Base-by-base conservation (phyloP, 2,329 filamentous ascomycete species). In the Fusarium zealandicum region DNA sequence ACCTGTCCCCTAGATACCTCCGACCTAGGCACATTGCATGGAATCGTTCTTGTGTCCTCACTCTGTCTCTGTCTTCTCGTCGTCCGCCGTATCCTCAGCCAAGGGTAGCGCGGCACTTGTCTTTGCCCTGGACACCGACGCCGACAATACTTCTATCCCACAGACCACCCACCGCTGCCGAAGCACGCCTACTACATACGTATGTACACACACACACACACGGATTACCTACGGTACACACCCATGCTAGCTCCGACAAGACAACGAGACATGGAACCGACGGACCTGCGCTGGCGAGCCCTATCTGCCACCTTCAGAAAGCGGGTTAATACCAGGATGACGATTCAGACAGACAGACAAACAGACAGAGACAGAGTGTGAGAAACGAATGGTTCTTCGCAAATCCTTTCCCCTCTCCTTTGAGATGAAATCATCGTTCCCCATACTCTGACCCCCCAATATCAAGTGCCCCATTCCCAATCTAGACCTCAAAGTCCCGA, bases 221-320 rank as follows among this genome's bases (percentile, higher is more conserved):
- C 45, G 55, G 31, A 43, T 51, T 39, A 36, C 43, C 25, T 30
- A 40, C 20, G 20, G 20, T 22, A 22, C 35, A 44, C 54, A 40
- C 54, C 22, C 49, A 55, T 61, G 43, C 37, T 47, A 41, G 43
- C 35, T 51, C 44, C 58, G 58, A 61, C 35, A 44, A 44, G 50
- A 51, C 45, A 33, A 28, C 49, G 31, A 59, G 37, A 54, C 49
- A n/a, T n/a, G n/a, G n/a, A 59, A 43, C 33, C 43, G 35, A 31
- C 43, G 25, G 33, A 22, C 43, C 18, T 57, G 49, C 31, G 56
- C 22, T 59, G 56, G 61, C 61, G 36, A 61, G 31, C 37, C 32
- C 44, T 58, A 42, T 35, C 48, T 51, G 46, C 41, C 52, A 35
- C 51, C 33, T 35, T 45, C 28, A 33, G 38, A 40, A 44, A 42